phyloP scores from a whole-genome alignment of 2,329 filamentous ascomycete species.

The Dactylellina cionopaga region DNA sequence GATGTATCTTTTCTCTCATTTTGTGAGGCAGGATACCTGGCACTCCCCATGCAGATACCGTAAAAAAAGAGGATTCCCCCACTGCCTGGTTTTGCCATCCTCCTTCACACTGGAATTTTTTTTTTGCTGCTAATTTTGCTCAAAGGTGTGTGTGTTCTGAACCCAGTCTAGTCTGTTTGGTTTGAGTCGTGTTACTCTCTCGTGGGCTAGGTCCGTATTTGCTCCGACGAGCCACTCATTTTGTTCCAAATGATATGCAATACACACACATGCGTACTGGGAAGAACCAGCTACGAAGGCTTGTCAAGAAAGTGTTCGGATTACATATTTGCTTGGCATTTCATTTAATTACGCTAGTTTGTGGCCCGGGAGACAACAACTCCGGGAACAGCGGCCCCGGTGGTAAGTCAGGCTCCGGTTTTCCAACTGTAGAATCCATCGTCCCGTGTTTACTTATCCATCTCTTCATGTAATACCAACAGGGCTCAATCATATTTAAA shows the following conservation, averaged over 20 bases:
- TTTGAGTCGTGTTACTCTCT: conserved; percentile 53
- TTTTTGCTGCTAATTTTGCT: conserved; percentile 51
- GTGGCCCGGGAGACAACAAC: too few relatives aligned
- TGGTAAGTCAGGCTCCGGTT: too few relatives aligned
- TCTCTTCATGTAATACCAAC: not conserved
- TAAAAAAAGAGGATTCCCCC: conserved; percentile 38
- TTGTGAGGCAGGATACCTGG: conserved; percentile 18
- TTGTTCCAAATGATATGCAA: conserved; percentile 51
- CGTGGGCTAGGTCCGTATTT: conserved; percentile 53
- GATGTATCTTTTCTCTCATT: conserved; percentile 23
- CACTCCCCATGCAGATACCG: conserved; percentile 10
- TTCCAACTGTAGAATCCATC: too few relatives aligned
- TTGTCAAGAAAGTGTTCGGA: too few relatives aligned
- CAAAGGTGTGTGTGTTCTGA: conserved; percentile 29
- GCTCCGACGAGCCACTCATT: conserved; percentile 51
- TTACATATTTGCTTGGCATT: too few relatives aligned
- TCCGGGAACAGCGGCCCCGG: too few relatives aligned
- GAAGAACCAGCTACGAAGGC: too few relatives aligned
- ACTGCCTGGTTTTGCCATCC: conserved; percentile 15
- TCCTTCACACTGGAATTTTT: conserved; percentile 43
- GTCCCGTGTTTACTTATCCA: not conserved
- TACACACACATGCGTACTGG: conserved; percentile 40
- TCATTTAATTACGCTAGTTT: too few relatives aligned
- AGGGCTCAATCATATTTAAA: too few relatives aligned
- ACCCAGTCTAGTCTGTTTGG: conserved; percentile 49